A percentile compares a stretch with the other conserved stretches of the same genome.
Conservation (phyloP, 352 stramenopile species). For the Sclerospora graminicola region DNA sequence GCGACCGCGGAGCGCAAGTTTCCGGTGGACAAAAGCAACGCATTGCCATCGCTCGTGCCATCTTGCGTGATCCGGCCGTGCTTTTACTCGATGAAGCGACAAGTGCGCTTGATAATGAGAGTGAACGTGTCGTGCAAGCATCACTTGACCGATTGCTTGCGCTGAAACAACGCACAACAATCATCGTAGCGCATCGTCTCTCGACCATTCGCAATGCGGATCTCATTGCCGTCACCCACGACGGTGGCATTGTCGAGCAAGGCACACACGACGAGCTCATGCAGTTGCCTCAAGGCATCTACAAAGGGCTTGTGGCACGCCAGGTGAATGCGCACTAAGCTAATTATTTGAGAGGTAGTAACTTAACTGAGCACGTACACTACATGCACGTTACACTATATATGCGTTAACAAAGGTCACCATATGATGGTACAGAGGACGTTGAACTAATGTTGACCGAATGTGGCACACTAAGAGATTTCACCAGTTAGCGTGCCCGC, state of each 20-base stretch:
- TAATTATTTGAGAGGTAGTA: not conserved
- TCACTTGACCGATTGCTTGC: slow-evolving; percentile 22
- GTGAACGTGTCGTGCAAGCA: slow-evolving; percentile 25
- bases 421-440: too few relatives aligned
- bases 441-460: slow-evolving; percentile 9
- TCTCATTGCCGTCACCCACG: slow-evolving; percentile 24
- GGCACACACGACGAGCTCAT: slow-evolving; percentile 64
- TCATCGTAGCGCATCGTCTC: slow-evolving; percentile 25
- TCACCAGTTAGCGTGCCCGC: slow-evolving; percentile 5
- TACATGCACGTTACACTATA: not conserved
- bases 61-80: slow-evolving; percentile 22
- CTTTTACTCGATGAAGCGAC: slow-evolving; percentile 25
- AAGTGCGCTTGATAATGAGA: slow-evolving; percentile 28
- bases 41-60: slow-evolving; percentile 26
- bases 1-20: slow-evolving; percentile 23
- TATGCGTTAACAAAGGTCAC: not conserved
- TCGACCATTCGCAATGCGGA: slow-evolving; percentile 27
- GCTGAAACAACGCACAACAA: slow-evolving; percentile 26
- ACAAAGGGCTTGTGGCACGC: slow-evolving; percentile 28
- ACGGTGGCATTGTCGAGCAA: slow-evolving; percentile 26
- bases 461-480: slow-evolving; percentile 4
- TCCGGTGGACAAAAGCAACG: slow-evolving; percentile 28
- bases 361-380: not conserved
- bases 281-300: slow-evolving; percentile 31
- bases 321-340: slow-evolving; percentile 22